phyloP scores from a whole-genome alignment of 2,329 filamentous ascomycete genomes.

The Elsinoe fawcettii region DNA sequence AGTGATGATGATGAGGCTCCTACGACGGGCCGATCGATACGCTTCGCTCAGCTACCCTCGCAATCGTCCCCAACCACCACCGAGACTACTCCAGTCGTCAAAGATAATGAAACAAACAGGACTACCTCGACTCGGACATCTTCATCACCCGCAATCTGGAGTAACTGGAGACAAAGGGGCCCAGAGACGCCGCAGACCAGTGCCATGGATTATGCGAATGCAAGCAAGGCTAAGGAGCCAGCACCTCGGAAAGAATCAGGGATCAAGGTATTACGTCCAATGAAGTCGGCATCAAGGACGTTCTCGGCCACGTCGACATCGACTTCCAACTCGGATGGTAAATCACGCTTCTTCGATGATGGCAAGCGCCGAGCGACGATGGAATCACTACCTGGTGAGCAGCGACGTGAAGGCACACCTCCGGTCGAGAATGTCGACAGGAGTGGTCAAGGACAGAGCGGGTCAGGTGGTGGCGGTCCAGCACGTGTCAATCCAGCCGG shows the following conservation, averaged over 20 bases:
- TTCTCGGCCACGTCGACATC: conserved; percentile 36
- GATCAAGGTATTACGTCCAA: conserved; percentile 86
- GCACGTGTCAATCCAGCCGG: conserved; percentile 68
- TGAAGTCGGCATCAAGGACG: conserved; percentile 53
- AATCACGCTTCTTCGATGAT: conserved; percentile 45
- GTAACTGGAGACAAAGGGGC: conserved; percentile 41
- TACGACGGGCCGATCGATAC: conserved; percentile 15
- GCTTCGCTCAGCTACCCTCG: conserved; percentile 18
- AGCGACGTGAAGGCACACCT: conserved; percentile 18
- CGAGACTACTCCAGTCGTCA: neutral
- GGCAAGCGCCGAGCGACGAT: conserved; percentile 26
- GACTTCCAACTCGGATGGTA: conserved; percentile 26
- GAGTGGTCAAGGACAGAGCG: conserved; percentile 44
- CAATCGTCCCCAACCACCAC: conserved; percentile 11
- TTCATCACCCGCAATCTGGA: conserved; percentile 38
- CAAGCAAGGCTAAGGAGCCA: conserved; percentile 49
- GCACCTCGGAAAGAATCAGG: conserved; percentile 64
- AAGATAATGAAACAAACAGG: neutral
- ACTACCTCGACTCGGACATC: conserved; percentile 20
- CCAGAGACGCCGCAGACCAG: conserved; percentile 24
- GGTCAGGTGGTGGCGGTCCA: conserved; percentile 19
- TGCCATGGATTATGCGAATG: conserved; percentile 47
- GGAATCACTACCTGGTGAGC: conserved; percentile 15
- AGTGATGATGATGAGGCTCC: conserved; percentile 12
- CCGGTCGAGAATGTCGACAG: conserved; percentile 27